Evolutionary conservation across 208 protist genomes (phyloP), one percentile per base, ranked within the genome.

Genomic region (Porcisia hertigi): DNA sequence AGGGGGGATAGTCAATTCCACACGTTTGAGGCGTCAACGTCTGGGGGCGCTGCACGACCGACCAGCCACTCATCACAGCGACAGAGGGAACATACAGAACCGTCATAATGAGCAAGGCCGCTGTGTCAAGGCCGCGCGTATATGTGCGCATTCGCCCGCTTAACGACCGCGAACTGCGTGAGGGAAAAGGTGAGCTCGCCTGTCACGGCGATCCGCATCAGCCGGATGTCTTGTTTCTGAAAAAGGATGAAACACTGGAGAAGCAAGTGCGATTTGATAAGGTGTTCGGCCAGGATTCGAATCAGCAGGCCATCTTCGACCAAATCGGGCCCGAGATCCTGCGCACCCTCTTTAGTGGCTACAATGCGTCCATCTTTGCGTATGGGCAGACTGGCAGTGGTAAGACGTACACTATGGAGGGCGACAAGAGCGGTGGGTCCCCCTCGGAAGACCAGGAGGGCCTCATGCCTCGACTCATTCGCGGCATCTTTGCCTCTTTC

Each of bases 361-460:
- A 97, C 83, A 97, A 98, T 69, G 94, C 92, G 20, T 95, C 92
- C 23, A 78, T 97, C 39, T 97, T 97, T 76, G 94, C 97, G n/a
- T 99, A 99, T 71, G 98, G 98, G 36, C 98, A 99, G 86, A 99
- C 98, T 1, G 97, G 97, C 43, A 95, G 92, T 63, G 98, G 98
- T 59, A 99, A 99, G 86, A 98, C 88, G 60, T 87, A 87, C 83
- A 96, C 92, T 4, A 98, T 98, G 92, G 92, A 97, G 79, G 94
- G 92, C 18, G 83, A 87, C 76, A 83, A 84, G 58, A 70, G 47
- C 58, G 75, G 71, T 55, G 75, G 65, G n/a, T 25, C 64, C 18
- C 69, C 69, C 6, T 73, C 65, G 34, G 64, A 80, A 12, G 86
- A 86, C 18, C 39, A 73, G 9, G 65, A 80, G 16, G 92, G 94